Evolutionary conservation across 192 early-diverging fungal genomes (phyloP).

Genomic region (Cetraspora pellucida): DNA sequence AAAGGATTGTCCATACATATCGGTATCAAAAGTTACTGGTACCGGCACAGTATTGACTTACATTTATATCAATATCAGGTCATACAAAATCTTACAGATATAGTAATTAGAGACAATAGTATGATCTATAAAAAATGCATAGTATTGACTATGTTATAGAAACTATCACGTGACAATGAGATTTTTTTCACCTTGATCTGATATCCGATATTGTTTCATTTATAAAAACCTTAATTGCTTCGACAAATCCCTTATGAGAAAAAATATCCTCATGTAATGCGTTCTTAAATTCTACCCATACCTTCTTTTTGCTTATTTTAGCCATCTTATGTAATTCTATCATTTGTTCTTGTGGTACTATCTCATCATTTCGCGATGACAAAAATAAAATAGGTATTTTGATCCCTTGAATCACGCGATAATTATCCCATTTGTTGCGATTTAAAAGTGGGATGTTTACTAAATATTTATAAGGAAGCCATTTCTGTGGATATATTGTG

Average conservation of each 20-base stretch:
- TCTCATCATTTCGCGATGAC: constrained; percentile 44
- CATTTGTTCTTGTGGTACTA: constrained; percentile 48
- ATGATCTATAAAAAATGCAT: too few relatives aligned
- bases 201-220: neutral
- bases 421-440: constrained; percentile 44
- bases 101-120: too few relatives aligned
- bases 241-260: constrained; percentile 13
- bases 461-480: constrained; percentile 45
- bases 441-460: constrained; percentile 33
- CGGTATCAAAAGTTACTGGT: too few relatives aligned
- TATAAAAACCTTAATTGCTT: constrained; percentile 31
- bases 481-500: constrained; percentile 39
- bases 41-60: too few relatives aligned
- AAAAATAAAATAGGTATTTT: constrained; percentile 41
- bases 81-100: too few relatives aligned
- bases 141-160: too few relatives aligned
- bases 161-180: too few relatives aligned
- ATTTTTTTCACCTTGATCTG: too few relatives aligned
- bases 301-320: neutral
- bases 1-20: too few relatives aligned
- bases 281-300: constrained; percentile 34
- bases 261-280: constrained; percentile 43
- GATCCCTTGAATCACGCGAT: constrained; percentile 27
- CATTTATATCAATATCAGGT: too few relatives aligned
- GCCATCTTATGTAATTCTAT: constrained; percentile 31